Evolutionary conservation across 495 filamentous ascomycete genomes (phyloP), one percentile per base, ranked within the genome.

Genomic region (Cercophora sp.): DNA sequence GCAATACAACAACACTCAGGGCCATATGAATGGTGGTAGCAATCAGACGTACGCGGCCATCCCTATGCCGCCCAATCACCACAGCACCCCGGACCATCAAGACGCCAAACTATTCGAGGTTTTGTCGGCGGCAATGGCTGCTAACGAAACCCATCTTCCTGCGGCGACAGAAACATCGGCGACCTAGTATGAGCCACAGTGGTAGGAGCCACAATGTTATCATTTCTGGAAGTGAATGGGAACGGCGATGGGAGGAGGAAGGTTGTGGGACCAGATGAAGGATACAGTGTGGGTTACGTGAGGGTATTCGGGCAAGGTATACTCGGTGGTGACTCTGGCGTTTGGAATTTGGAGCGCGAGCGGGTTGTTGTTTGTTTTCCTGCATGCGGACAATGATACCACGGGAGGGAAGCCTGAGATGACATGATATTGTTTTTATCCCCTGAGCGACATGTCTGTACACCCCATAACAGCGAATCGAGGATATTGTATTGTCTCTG

Each of bases 91-190:
- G 10, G 62, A 65, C 29, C 60, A 63, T n/a, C 59, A 62, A 43
- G 62, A 65, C 16, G 27, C 54, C 0, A 58, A 60, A 25, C 23
- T 65, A 11, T 58, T 56, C 19, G 62, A 60, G 36, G 42, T 48
- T 3, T 42, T 65, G 16, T 52, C 53, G 24, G 62, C 62, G 8
- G 59, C 59, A 4, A 55, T 65, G 26, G 56, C 59, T 11, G 61
- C 35, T 15, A 37, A 20, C 13, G 43, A 34, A 15, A 29, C 16
- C 16, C 37, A 52, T 26, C n/a, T 31, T 2, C 27, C 36, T 5
- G 36, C 25, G 5, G 22, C 34, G 16, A 24, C 24, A n/a, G 29
- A 4, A 24, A 11, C 41, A 9, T 44, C 22, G 41, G 22, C 2
- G 16, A 4, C 5, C 20, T 27, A 44, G 41, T 8, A 27, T 1